phyloP scores from a whole-genome alignment of 345 rosid genomes.

The Acer yangbiense region DNA sequence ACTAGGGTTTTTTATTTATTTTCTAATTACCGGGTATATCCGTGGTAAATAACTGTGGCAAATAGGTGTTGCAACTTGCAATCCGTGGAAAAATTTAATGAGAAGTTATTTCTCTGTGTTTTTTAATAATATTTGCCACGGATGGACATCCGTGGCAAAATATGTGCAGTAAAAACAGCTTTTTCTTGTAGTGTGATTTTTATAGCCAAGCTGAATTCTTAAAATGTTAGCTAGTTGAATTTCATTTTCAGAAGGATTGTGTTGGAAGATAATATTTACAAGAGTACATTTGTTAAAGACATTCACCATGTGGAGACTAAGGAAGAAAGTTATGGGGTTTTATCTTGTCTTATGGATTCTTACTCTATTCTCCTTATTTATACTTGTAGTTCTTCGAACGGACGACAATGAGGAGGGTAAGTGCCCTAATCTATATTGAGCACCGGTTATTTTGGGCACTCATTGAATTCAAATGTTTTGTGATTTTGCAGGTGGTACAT shows the following conservation, averaged over 20 bases:
- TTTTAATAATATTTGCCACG: too few relatives aligned
- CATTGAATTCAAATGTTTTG: not conserved
- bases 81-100: too few relatives aligned
- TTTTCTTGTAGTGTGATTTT: too few relatives aligned
- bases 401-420: constrained; percentile 98
- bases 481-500: constrained; percentile 70
- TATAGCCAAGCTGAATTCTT: constrained; percentile 10
- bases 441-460: not conserved
- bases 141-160: too few relatives aligned
- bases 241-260: constrained; percentile 55
- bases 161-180: too few relatives aligned
- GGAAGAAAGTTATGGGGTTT: constrained; percentile 93
- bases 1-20: too few relatives aligned
- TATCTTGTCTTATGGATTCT: constrained; percentile 97
- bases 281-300: constrained; percentile 96
- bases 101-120: too few relatives aligned
- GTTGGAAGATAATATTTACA: constrained; percentile 85
- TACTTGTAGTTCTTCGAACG: constrained; percentile 90
- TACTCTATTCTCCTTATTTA: constrained; percentile 86
- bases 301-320: constrained; percentile 87
- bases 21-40: too few relatives aligned
- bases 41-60: too few relatives aligned
- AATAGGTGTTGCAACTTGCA: too few relatives aligned
- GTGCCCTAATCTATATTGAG: not conserved
- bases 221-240: not conserved